Conservation (phyloP, 78 protist species). For the Dictyostelium intermedium region DNA sequence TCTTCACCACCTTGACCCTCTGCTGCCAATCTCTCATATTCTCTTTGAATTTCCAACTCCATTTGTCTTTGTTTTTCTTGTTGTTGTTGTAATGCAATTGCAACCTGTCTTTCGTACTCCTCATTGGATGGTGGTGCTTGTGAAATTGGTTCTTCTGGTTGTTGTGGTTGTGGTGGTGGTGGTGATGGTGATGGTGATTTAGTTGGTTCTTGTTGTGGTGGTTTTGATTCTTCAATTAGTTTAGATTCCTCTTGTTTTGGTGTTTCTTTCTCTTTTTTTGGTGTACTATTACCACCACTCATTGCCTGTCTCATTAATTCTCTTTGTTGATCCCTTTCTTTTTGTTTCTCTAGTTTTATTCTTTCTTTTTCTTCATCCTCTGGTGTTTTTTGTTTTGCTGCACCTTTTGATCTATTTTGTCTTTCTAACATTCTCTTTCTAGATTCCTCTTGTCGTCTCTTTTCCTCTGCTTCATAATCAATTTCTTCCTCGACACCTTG, state of each 20-base stretch:
- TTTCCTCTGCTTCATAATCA: not conserved
- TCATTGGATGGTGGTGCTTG: not conserved
- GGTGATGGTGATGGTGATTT: not conserved
- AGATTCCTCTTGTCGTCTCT: not conserved
- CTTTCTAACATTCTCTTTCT: not conserved
- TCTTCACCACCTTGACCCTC: slow-evolving; percentile 15
- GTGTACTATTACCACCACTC: not conserved
- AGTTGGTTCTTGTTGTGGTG: not conserved
- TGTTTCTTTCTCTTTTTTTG: not conserved
- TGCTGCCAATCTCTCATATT: slow-evolving; percentile 47
- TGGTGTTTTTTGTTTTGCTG: slow-evolving; percentile 21
- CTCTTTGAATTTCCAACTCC: slow-evolving; percentile 41
- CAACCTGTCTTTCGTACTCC: slow-evolving; percentile 7
- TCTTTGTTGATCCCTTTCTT: slow-evolving; percentile 55
- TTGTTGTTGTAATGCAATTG: slow-evolving; percentile 1
- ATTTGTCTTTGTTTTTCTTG: slow-evolving; percentile 52
- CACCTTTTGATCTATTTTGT: not conserved
- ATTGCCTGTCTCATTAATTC: slow-evolving; percentile 39
- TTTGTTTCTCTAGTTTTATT: slow-evolving; percentile 18
- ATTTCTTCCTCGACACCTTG: not conserved
- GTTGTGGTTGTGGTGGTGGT: not conserved
- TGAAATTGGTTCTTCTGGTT: not conserved
- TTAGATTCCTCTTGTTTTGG: not conserved
- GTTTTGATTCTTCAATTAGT: too few species aligned
- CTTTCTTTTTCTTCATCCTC: slow-evolving; percentile 27